phyloP scores from a whole-genome alignment of 805 yeast species.

The Kodamaea jinghongensis region DNA sequence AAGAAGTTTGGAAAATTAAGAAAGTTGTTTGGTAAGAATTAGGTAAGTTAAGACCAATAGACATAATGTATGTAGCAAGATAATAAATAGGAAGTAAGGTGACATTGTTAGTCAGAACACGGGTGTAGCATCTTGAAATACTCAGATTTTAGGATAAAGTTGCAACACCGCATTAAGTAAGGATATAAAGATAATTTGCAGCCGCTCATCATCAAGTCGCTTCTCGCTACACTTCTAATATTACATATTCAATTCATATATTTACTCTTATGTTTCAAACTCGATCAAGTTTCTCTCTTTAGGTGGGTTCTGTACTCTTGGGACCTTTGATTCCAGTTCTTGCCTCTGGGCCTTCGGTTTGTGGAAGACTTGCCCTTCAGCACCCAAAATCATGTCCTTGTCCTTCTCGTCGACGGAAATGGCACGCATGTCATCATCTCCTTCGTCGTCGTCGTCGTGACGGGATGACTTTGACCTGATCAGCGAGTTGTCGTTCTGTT shows the following conservation, averaged over 20 bases:
- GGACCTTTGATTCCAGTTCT: conserved; percentile 5
- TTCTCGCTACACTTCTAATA: too few relatives aligned
- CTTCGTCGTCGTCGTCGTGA: conserved; percentile 43
- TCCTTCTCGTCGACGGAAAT: conserved; percentile 42
- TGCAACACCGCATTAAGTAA: too few relatives aligned
- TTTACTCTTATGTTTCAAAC: conserved; percentile 33
- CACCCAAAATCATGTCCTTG: conserved; percentile 47
- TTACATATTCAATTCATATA: not conserved
- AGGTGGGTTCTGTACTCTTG: conserved; percentile 10
- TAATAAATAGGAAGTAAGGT: too few relatives aligned
- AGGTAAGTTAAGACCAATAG: not conserved
- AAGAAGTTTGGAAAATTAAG: conserved; percentile 37
- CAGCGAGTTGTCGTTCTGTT: conserved; percentile 24
- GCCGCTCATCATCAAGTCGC: too few relatives aligned
- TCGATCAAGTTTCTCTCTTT: conserved; percentile 36
- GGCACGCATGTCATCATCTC: conserved; percentile 45
- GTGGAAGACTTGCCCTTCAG: conserved; percentile 41
- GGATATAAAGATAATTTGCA: too few relatives aligned
- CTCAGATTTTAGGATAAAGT: too few relatives aligned
- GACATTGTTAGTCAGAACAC: too few relatives aligned
- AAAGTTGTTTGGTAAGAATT: conserved; percentile 37
- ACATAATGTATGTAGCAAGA: too few relatives aligned
- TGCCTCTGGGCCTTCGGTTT: conserved; percentile 12
- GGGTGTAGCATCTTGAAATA: too few relatives aligned
- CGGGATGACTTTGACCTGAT: conserved; percentile 22